phyloP scores from a whole-genome alignment of 768 basidiomycete genomes.

The Mycena vulgaris region DNA sequence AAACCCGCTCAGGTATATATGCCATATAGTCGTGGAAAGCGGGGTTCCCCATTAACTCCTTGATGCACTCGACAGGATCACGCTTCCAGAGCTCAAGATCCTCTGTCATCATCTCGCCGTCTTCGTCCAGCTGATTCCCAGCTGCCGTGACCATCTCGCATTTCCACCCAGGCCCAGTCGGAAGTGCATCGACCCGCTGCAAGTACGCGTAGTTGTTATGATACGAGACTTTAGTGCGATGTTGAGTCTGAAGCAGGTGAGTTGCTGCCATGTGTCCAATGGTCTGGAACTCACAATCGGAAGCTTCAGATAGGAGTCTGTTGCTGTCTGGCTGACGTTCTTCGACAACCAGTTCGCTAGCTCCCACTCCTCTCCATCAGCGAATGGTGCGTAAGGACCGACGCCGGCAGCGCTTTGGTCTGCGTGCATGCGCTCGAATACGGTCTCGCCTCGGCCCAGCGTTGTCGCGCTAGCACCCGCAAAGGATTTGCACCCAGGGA shows the following conservation, averaged over 20 bases:
- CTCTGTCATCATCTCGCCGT: conserved; percentile 4
- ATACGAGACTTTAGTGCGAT: neutral
- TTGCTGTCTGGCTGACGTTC: too few relatives aligned
- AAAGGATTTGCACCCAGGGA: neutral
- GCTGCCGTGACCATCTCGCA: conserved; percentile 29
- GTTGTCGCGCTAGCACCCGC: neutral
- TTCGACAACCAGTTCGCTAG: too few relatives aligned
- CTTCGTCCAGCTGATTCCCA: conserved; percentile 31
- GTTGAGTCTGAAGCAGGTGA: neutral
- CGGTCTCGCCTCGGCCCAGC: conserved; percentile 22
- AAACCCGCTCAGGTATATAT: conserved; percentile 43
- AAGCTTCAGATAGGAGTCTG: conserved; percentile 26
- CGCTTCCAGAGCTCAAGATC: conserved; percentile 10
- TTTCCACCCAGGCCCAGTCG: too few relatives aligned
- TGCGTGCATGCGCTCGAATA: conserved; percentile 31
- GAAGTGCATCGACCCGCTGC: too few relatives aligned
- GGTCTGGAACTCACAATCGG: neutral
- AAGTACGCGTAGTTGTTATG: conserved; percentile 41
- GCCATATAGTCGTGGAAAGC: conserved; percentile 39
- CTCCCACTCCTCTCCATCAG: conserved; percentile 31
- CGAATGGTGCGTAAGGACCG: conserved; percentile 14
- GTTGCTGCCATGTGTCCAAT: neutral
- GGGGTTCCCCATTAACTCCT: too few relatives aligned
- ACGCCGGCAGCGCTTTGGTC: neutral
- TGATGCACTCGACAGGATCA: too few relatives aligned